These are phyloP conservation scores for Pleurotus platypus DNA, from an alignment of 768 basidiomycete species.

Conservation along the genomic window DNA sequence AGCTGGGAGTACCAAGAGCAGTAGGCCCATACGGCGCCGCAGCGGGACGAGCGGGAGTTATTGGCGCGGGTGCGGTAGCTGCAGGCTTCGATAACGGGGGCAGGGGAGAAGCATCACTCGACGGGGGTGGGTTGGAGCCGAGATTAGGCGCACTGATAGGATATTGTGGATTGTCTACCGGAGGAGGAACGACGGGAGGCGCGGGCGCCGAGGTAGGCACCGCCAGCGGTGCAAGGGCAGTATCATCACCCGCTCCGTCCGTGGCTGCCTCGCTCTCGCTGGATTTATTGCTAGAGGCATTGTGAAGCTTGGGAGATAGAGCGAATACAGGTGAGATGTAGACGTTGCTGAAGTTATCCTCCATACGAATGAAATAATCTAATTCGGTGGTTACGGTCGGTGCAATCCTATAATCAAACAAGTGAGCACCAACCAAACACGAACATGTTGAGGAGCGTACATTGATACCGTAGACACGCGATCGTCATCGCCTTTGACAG, in stretches of 20 bases:
- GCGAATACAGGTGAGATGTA: conserved; percentile 23
- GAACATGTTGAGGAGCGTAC: conserved; percentile 12
- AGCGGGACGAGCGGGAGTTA: neutral
- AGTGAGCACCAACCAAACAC: neutral
- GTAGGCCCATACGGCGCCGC: conserved; percentile 3
- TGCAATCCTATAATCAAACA: conserved; percentile 13
- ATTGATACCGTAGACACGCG: conserved; percentile 17
- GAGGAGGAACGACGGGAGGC: neutral
- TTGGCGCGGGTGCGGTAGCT: neutral
- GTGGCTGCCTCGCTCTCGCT: no score
- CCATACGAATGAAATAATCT: conserved; percentile 16
- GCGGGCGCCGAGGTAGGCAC: neutral
- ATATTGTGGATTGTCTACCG: neutral
- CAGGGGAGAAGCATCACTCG: neutral
- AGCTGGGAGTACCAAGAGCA: conserved; percentile 9
- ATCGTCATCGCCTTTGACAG: conserved; percentile 15
- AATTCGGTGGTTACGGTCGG: conserved; percentile 15
- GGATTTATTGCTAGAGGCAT: no score
- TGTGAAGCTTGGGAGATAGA: conserved; percentile 19
- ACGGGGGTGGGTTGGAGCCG: neutral
- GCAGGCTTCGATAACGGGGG: neutral
- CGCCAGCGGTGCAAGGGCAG: neutral
- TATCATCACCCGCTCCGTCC: no score
- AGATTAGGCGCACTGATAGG: neutral
- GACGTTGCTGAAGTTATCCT: conserved; percentile 20